Conservation (phyloP, 148 eudicot genomes). For the Vaccinium darrowii region DNA sequence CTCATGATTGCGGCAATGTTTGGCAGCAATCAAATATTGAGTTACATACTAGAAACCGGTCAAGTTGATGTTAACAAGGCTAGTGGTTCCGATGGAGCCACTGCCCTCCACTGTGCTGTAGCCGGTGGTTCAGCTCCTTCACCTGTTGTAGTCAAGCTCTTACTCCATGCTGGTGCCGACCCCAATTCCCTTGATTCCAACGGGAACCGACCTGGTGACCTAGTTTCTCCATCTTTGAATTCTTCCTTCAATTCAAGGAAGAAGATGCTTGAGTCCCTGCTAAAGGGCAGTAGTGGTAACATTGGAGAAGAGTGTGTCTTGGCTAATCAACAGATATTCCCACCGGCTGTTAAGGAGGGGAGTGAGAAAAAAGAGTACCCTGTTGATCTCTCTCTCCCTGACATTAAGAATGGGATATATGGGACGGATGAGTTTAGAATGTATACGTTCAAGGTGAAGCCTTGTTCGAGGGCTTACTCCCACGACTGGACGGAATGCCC, state of each 20-base stretch:
- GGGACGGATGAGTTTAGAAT: conserved; percentile 92
- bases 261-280: conserved; percentile 48
- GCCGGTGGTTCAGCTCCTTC: conserved; percentile 53
- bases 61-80: conserved; percentile 65
- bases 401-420: conserved; percentile 81
- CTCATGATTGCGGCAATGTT: conserved; percentile 84
- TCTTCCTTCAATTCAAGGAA: conserved; percentile 43
- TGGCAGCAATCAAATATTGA: conserved; percentile 64
- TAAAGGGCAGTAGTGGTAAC: conserved; percentile 34
- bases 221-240: conserved; percentile 38
- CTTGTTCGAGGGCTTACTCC: conserved; percentile 94
- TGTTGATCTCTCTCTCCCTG: conserved; percentile 79
- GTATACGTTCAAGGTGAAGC: conserved; percentile 88
- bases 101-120: conserved; percentile 90
- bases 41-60: conserved; percentile 49
- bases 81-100: conserved; percentile 83
- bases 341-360: conserved; percentile 40
- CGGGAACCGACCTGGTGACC: conserved; percentile 66
- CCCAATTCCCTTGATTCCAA: conserved; percentile 44
- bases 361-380: conserved; percentile 81
- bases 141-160: conserved; percentile 55
- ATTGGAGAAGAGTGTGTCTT: conserved; percentile 27
- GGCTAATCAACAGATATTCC: conserved; percentile 29
- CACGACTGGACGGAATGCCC: conserved; percentile 99
- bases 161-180: conserved; percentile 63